Percentiles rank a stretch among this genome's conserved stretches.
Evolutionary conservation across 129 eudicot species (phyloP).

Genomic region (Apium graveolens): DNA sequence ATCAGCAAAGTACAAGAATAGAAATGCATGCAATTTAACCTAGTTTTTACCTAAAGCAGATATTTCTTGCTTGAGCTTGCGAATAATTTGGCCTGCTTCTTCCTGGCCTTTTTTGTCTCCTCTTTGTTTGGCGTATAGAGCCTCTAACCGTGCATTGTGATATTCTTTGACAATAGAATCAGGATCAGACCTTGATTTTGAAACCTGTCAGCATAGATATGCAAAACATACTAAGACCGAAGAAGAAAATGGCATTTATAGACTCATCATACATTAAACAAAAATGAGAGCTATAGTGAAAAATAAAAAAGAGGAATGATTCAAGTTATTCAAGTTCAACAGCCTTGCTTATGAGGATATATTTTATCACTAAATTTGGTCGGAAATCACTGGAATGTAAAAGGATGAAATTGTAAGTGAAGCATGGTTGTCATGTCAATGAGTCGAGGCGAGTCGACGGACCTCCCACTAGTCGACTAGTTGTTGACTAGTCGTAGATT

Average conservation of each 20-base stretch:
- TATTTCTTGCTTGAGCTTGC: conserved; percentile 88
- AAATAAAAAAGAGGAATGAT: not conserved
- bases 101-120: conserved; percentile 71
- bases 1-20: conserved; percentile 6
- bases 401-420: not conserved
- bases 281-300: not conserved
- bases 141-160: conserved; percentile 71
- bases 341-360: not conserved
- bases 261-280: not conserved
- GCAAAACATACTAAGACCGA: not conserved
- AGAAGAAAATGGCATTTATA: not conserved
- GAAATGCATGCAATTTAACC: conserved; percentile 31
- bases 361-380: not conserved
- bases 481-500: too few relatives aligned
- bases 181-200: conserved; percentile 39
- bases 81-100: conserved; percentile 69
- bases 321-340: not conserved
- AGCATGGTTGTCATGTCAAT: too few relatives aligned
- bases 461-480: too few relatives aligned
- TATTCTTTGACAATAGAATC: conserved; percentile 71
- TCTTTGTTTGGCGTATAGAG: conserved; percentile 67
- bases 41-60: conserved; percentile 75
- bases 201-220: conserved; percentile 25
- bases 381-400: not conserved
- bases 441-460: too few relatives aligned